Conservation (phyloP, 805 yeast species). For the Torulaspora indica region DNA sequence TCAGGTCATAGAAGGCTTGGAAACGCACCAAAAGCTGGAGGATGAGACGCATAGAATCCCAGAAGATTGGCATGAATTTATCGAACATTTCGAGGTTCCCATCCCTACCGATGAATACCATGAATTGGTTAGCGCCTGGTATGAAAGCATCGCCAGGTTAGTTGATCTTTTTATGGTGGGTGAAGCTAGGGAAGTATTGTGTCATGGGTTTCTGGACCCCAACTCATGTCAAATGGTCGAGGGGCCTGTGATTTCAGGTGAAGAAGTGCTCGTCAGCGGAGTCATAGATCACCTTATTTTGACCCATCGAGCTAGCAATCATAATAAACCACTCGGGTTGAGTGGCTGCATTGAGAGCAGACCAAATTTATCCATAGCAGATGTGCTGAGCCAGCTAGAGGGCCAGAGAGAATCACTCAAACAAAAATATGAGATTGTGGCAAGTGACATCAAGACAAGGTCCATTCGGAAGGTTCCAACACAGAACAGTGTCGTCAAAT, state of each 20-base stretch:
- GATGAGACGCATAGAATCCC: conserved; percentile 40
- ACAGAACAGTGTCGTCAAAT: conserved; percentile 45
- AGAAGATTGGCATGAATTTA: conserved; percentile 14
- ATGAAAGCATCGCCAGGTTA: conserved; percentile 42
- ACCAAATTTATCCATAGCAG: conserved; percentile 8
- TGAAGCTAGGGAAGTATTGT: conserved; percentile 57
- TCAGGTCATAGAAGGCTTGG: conserved; percentile 46
- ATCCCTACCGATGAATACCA: conserved; percentile 26
- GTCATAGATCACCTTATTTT: conserved; percentile 50
- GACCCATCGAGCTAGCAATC: conserved; percentile 1
- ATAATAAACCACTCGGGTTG: not conserved
- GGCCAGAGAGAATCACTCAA: conserved; percentile 1
- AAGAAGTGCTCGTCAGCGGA: conserved; percentile 54
- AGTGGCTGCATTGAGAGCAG: conserved; percentile 6
- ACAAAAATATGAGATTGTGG: conserved; percentile 27
- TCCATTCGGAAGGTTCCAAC: conserved; percentile 41
- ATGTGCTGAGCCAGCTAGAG: conserved; percentile 20
- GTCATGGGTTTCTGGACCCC: conserved; percentile 48
- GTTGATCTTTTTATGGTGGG: conserved; percentile 43
- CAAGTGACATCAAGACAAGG: conserved; percentile 64
- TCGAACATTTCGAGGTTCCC: conserved; percentile 19
- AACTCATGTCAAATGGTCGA: conserved; percentile 13
- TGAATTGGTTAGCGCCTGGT: conserved; percentile 36
- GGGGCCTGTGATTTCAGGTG: conserved; percentile 13
- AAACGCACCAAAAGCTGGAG: conserved; percentile 48